A percentile compares a stretch with the other conserved stretches of the same genome.
These are phyloP conservation scores for Cryptococcus wingfieldii DNA, from an alignment of 1,284 basidiomycete genomes.

Conservation along the genomic window DNA sequence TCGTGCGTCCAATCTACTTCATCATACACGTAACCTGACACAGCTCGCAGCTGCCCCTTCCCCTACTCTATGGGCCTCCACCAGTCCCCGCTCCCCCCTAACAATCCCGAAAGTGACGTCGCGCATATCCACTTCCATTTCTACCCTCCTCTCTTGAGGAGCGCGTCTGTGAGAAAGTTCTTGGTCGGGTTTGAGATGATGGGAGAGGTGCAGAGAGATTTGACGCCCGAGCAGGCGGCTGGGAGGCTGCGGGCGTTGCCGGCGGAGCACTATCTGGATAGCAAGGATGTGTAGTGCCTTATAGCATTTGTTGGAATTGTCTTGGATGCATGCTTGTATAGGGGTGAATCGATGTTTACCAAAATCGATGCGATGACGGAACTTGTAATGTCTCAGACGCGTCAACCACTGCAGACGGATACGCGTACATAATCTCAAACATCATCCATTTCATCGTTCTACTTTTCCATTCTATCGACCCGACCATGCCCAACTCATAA, in stretches of 20 bases:
- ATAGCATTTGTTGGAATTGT: neutral
- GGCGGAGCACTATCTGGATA: constrained; percentile 56
- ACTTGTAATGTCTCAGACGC: no score
- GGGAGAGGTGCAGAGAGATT: constrained; percentile 79
- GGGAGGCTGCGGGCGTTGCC: constrained; percentile 56
- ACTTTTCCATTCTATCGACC: no score
- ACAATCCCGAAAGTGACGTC: constrained; percentile 37
- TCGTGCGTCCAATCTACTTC: constrained; percentile 42
- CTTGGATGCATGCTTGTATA: neutral
- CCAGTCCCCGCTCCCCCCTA: constrained; percentile 49
- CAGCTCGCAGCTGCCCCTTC: constrained; percentile 62
- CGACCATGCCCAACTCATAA: no score
- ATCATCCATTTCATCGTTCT: no score
- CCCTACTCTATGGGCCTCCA: constrained; percentile 96
- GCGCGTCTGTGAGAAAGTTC: constrained; percentile 81
- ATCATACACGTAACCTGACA: neutral
- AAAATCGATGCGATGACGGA: no score
- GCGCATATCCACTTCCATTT: constrained; percentile 89
- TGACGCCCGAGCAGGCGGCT: constrained; percentile 87
- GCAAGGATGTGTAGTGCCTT: neutral
- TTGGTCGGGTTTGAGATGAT: constrained; percentile 92
- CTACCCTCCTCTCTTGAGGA: constrained; percentile 78
- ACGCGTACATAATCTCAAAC: no score
- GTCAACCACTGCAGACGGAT: no score
- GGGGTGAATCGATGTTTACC: no score